A percentile compares a stretch with the other conserved stretches of the same genome.
phyloP scores from a whole-genome alignment of 1,284 basidiomycete species.

The Cryptococcus hybrid region DNA sequence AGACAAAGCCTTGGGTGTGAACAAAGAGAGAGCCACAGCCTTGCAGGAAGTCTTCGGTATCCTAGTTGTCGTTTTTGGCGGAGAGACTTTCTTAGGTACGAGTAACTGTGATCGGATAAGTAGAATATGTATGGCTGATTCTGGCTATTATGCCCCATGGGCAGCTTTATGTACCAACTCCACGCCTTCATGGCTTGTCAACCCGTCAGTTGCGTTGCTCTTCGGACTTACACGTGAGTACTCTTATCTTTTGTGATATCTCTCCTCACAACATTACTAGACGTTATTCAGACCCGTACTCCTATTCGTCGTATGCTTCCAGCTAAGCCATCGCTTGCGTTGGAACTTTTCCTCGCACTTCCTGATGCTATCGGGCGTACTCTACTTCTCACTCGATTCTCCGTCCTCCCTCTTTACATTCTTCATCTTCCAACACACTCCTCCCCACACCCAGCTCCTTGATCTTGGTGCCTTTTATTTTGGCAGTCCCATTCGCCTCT shows the following conservation, averaged over 20 bases:
- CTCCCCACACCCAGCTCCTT: slow-evolving; percentile 39
- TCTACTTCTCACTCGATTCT: slow-evolving; percentile 46
- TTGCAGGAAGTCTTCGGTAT: slow-evolving; percentile 45
- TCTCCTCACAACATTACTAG: slow-evolving; percentile 13
- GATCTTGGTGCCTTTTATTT: slow-evolving; percentile 45
- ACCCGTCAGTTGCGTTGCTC: slow-evolving; percentile 38
- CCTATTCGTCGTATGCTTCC: slow-evolving; percentile 37
- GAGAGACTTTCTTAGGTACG: slow-evolving; percentile 47
- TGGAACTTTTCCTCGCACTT: slow-evolving; percentile 38
- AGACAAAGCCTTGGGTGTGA: slow-evolving; percentile 6
- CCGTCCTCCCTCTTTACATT: slow-evolving; percentile 37
- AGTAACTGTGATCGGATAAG: slow-evolving; percentile 9
- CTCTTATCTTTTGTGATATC: background rate
- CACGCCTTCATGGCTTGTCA: slow-evolving; percentile 45
- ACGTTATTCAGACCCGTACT: slow-evolving; percentile 43
- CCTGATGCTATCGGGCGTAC: slow-evolving; percentile 48
- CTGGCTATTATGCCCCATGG: background rate
- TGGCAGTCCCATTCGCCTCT: slow-evolving; percentile 44
- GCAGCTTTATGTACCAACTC: slow-evolving; percentile 36
- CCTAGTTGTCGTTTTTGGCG: slow-evolving; percentile 47
- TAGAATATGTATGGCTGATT: background rate
- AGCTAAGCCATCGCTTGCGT: slow-evolving; percentile 21
- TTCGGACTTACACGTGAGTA: slow-evolving; percentile 36
- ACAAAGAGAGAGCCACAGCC: slow-evolving; percentile 22
- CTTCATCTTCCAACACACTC: slow-evolving; percentile 17